Evolutionary conservation across 495 filamentous ascomycete genomes (phyloP), one percentile per base, ranked within the genome.

Genomic region (Baudoinia panamericana): DNA sequence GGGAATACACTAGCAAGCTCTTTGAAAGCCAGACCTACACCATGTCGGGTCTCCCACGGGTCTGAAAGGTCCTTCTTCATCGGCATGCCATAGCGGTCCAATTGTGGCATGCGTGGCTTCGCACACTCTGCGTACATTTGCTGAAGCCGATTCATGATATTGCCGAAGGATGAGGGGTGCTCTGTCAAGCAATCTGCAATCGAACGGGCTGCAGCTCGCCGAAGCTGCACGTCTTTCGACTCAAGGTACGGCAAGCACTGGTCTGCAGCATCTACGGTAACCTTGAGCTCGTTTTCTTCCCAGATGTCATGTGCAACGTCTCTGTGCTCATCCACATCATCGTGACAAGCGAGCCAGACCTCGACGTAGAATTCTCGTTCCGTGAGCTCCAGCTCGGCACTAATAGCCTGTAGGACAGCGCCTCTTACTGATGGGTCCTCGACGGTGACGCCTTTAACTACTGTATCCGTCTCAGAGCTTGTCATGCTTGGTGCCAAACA

Each of bases 31-130:
- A 88, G 64, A 8, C 82, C 88, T 48, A 93, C 75, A 33, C 90
- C 90, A 51, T 87, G 84, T 39, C 90, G 70, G 12, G 72, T 71
- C 54, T 93, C 84, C 86, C 88, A 97, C 2, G 82, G 82, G 59
- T 97, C 92, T 4, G 74, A 65, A 10, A 80, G 65, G 50, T 95
- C 80, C 43, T 74, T 70, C 59, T 92, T 95, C 56, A 71, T 78
- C 2, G 80, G 80, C 86, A 96, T 88, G 34, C 90, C 90, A 54
- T 81, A 96, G 38, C 83, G 80, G 52, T 97, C 92, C 13, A 82
- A 75, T 50, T 84, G 77, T 3, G 82, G 81, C 13, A 76, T 71
- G 34, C 78, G 76, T 5, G 84, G 84, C 56, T 87, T 86, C 10
- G 82, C 78, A 39, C 85, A 72, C 36, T 83, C 73, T 16, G 66